Base-by-base conservation (phyloP, 1,284 basidiomycete species). In the Leccinum brunneo-olivaceum region DNA sequence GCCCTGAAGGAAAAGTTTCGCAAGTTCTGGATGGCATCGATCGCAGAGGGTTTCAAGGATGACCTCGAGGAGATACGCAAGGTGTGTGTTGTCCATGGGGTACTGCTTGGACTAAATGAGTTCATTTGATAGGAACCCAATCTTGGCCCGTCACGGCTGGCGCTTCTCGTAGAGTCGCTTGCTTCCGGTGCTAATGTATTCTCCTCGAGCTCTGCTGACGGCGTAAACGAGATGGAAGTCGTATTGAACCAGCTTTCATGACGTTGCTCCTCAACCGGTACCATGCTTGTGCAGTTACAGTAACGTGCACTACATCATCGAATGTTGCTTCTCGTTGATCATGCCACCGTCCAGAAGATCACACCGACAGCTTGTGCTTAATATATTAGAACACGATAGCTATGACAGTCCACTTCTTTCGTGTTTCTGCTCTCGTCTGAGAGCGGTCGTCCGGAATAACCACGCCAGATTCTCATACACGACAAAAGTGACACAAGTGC, bases 401-500 rank as follows among this genome's bases (percentile, higher is more conserved):
- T 57, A 58, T 0, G 49, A 47, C 10, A 34, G 15, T 4, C 37
- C 44, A 20, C 18, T 27, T n/a, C 2, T 23, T n/a, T n/a, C n/a
- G 16, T 23, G 34, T 11, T 10, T 41, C 5, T 50, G 51, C 45
- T 52, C 50, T 12, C 48, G 54, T 34, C 62, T 69, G 21, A 68
- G 68, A 35, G 83, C 85, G 7, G 72, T 73, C 9, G 74, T 76
- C 53, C 84, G 72, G 47, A 93, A 70, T 21, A 87, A 61, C 90
- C 89, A 93, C 0, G 89, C 88, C 41, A 95, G 62, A 57, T 98
- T 97, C 65, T 98, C 96, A 62, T 98, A 98, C 15, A 97, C 93
- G 29, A 98, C 95, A 59, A 98, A 97, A 2, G 95, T 98, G 39
- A 97, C 90, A 62, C 95, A 98, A 1, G 95, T 98, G 16, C 95